These are phyloP conservation scores for Podospora appendiculata DNA, from an alignment of 495 filamentous ascomycete species.

Conservation along the genomic window DNA sequence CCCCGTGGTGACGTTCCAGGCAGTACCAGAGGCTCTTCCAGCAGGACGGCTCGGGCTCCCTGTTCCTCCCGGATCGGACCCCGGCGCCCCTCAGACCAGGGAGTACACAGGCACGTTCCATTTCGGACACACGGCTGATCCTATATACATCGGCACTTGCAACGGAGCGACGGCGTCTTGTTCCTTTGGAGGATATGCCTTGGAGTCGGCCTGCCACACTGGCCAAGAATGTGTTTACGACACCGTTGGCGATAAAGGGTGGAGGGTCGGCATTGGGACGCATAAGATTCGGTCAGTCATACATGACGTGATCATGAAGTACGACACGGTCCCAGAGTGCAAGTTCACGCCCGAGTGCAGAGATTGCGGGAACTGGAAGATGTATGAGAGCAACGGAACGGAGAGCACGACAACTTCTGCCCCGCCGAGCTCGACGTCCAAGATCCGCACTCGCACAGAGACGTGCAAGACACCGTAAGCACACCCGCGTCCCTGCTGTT, in stretches of 20 bases:
- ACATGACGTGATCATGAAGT: conserved; percentile 71
- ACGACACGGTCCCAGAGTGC: conserved; percentile 72
- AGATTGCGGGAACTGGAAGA: conserved; percentile 92
- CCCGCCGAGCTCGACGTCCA: conserved; percentile 44
- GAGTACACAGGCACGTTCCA: conserved; percentile 76
- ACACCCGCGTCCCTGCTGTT: no score
- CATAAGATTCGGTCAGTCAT: conserved; percentile 85
- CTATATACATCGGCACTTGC: conserved; percentile 88
- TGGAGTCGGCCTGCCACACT: conserved; percentile 87
- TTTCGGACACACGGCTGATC: conserved; percentile 93
- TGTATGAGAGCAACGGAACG: conserved; percentile 80
- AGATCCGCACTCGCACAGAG: conserved; percentile 63
- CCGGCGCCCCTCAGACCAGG: conserved; percentile 60
- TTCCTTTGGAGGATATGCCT: conserved; percentile 86
- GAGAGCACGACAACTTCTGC: conserved; percentile 60
- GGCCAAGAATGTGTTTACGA: conserved; percentile 86
- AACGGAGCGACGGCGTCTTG: conserved; percentile 82
- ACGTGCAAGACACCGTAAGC: conserved; percentile 73
- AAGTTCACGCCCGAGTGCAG: conserved; percentile 64
- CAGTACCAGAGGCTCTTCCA: conserved; percentile 81
- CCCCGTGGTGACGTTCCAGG: conserved; percentile 83
- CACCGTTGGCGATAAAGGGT: conserved; percentile 80
- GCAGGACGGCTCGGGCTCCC: conserved; percentile 81
- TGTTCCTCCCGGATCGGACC: conserved; percentile 67
- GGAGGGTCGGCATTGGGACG: conserved; percentile 76